These are phyloP conservation scores for Gleditsia sinensis DNA, from an alignment of 306 rosid genomes.

Conservation along the genomic window DNA sequence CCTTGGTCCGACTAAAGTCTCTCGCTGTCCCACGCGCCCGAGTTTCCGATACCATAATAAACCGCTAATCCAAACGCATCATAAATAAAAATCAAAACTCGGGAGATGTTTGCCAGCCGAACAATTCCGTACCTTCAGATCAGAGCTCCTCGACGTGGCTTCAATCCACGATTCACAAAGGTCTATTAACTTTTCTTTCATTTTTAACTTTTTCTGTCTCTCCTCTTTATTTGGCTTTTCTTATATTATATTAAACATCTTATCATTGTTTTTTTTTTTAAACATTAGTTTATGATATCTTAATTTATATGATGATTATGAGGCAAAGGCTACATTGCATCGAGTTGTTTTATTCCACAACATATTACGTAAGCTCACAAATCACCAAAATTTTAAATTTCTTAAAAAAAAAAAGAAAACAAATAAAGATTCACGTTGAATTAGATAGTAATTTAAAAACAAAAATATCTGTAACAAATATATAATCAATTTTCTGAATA, in stretches of 20 bases:
- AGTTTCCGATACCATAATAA: background rate
- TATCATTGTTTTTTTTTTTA: slow-evolving; percentile 18
- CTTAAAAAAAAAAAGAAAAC: too few relatives aligned
- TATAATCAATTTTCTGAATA: too few relatives aligned
- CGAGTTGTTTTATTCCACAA: slow-evolving; percentile 3
- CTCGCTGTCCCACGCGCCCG: background rate
- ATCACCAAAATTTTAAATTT: background rate
- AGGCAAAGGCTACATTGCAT: slow-evolving; percentile 7
- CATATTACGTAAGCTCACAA: background rate
- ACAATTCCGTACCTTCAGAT: background rate
- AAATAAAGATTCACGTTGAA: too few relatives aligned
- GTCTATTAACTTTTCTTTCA: background rate
- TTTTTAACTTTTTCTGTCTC: background rate
- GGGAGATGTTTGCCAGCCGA: background rate
- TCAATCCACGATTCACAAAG: background rate
- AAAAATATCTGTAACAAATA: too few relatives aligned
- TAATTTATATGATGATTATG: background rate
- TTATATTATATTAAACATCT: slow-evolving; percentile 24
- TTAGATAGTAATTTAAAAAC: too few relatives aligned
- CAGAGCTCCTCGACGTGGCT: background rate
- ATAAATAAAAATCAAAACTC: background rate
- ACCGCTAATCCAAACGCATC: background rate
- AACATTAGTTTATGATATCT: background rate
- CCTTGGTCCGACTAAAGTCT: background rate
- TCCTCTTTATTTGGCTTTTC: background rate